Evolutionary conservation across 78 protist genomes (phyloP).

Genomic region (Planoprotostelium fungivorum): DNA sequence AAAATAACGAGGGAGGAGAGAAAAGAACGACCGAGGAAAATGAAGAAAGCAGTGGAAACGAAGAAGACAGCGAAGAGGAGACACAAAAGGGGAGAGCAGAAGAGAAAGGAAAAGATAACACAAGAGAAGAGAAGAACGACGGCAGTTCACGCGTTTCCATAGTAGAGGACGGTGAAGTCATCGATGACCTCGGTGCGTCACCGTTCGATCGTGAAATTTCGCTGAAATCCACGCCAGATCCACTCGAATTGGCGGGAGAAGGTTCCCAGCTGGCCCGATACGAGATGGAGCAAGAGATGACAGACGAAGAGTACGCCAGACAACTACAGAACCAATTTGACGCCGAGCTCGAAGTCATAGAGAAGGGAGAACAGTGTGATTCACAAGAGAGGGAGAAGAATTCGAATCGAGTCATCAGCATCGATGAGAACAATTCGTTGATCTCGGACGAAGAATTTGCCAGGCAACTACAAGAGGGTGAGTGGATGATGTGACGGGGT

Average conservation of each 20-base stretch:
- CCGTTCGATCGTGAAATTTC: too few species aligned
- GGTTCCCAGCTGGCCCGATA: neutral
- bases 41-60: too few species aligned
- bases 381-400: neutral
- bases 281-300: neutral
- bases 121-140: too few species aligned
- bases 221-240: neutral
- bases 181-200: too few species aligned
- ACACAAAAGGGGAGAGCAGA: too few species aligned
- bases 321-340: neutral
- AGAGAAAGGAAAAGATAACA: too few species aligned
- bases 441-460: neutral
- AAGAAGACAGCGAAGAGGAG: too few species aligned
- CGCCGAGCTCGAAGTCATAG: neutral
- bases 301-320: neutral
- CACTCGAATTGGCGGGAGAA: neutral
- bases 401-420: neutral
- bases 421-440: neutral
- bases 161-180: too few species aligned
- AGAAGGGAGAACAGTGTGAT: neutral
- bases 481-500: neutral
- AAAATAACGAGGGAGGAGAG: too few species aligned
- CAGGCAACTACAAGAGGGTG: neutral
- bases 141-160: too few species aligned
- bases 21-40: too few species aligned